A percentile compares a stretch with the other conserved stretches of the same genome.
phyloP scores from a whole-genome alignment of 2,329 filamentous ascomycete genomes.

The Berkeleyomyces rouxiae region DNA sequence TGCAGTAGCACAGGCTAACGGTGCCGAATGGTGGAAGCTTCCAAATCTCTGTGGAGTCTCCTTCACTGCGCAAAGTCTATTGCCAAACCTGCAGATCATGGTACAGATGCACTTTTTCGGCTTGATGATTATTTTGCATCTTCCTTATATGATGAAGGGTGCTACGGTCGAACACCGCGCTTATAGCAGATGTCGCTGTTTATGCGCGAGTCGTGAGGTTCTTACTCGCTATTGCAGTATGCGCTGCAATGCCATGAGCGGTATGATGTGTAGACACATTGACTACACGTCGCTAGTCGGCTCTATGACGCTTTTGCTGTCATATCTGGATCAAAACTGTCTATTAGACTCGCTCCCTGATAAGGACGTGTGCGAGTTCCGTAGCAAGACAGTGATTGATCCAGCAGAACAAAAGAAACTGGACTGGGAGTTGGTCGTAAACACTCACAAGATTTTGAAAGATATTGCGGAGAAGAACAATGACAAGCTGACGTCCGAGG shows the following conservation, averaged over 20 bases:
- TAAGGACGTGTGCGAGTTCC: background rate
- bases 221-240: constrained; percentile 33
- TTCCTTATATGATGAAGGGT: constrained; percentile 36
- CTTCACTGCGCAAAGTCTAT: constrained; percentile 30
- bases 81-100: constrained; percentile 26
- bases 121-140: constrained; percentile 34
- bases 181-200: constrained; percentile 30
- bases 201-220: constrained; percentile 34
- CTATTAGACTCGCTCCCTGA: background rate
- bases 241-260: constrained; percentile 24
- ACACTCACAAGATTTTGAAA: constrained; percentile 23
- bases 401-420: constrained; percentile 19
- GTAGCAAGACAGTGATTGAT: constrained; percentile 2
- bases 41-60: constrained; percentile 19
- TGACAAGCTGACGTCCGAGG: constrained; percentile 27
- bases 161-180: constrained; percentile 25
- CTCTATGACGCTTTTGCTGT: constrained; percentile 32
- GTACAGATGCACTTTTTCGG: constrained; percentile 35
- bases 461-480: constrained; percentile 24
- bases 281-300: constrained; percentile 37
- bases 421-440: constrained; percentile 24
- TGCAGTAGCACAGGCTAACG: constrained; percentile 25
- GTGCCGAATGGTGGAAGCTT: constrained; percentile 32
- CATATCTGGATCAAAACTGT: constrained; percentile 27
- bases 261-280: constrained; percentile 29